Base-by-base conservation (phyloP, 805 yeast species). In the Candida khao-thaluensis region DNA sequence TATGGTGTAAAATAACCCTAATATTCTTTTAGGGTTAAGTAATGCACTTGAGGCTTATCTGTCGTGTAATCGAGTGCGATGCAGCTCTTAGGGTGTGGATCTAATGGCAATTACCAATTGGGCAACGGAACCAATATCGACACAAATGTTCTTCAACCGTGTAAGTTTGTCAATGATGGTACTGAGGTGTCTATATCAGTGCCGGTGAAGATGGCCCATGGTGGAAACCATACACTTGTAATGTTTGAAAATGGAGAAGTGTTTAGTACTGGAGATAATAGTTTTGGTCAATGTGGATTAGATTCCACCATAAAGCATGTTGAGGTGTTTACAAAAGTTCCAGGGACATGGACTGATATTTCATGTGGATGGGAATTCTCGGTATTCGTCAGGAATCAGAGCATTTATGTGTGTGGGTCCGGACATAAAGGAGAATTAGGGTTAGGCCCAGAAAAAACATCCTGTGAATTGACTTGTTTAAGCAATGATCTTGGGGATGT, bases 291-390 rank as follows among this genome's bases (percentile, higher is more conserved):
- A 55, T 72, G 78, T 48, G 80, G 74, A 10, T 22, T 22, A 7
- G 24, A 22, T 10, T 8, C 7, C 3, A 43, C 43, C 16, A 17
- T 7, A 12, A 28, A 27, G 3, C 7, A 9, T n/a, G 25, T 37
- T 16, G 8, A 15, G 20, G 42, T 31, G 20, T 47, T 44, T 34
- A 42, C 47, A 1, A 34, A 33, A 16, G 35, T 38, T 5, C 40
- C 36, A 2, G 47, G 48, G 2, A 28, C 43, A 0, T 71, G 84
- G 78, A 54, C 47, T 17, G 65, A 70, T 38, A 70, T 77, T 1
- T 66, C 79, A 3, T 82, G 91, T 29, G 95, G 96, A 0, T 91
- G 95, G 95, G 91, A 82, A 44, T 85, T 68, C 50, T 70, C 84
- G 0, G 59, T 84, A 0, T 57, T 84, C 3, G 70, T 82, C 0